These are phyloP conservation scores for Colletotrichum theobromicola DNA, from an alignment of 2,329 filamentous ascomycete genomes.

Conservation along the genomic window DNA sequence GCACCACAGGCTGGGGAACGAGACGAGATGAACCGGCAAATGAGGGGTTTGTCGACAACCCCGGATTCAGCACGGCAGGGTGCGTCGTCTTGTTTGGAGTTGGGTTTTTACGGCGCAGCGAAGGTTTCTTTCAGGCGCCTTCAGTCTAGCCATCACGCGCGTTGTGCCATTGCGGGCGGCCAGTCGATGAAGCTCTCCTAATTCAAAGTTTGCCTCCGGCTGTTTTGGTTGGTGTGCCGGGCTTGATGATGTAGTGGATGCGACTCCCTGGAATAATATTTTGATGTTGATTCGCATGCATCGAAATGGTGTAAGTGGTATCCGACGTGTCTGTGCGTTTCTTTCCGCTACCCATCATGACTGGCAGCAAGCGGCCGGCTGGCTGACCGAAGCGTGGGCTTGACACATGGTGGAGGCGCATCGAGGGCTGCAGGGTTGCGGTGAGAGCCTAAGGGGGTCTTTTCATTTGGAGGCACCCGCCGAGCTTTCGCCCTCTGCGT, in stretches of 20 bases:
- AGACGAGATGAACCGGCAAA: conserved; percentile 14
- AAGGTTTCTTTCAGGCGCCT: not conserved
- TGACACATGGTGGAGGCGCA: conserved; percentile 11
- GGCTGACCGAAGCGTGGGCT: conserved; percentile 2
- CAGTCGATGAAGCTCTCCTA: not conserved
- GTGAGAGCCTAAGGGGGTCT: not conserved
- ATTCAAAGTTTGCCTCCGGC: not conserved
- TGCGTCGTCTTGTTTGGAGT: not conserved
- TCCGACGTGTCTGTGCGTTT: conserved; percentile 9
- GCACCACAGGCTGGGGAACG: not conserved
- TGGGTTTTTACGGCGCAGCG: not conserved
- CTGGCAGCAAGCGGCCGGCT: not conserved
- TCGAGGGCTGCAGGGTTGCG: conserved; percentile 10
- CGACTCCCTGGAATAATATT: not conserved
- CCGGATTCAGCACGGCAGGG: not conserved
- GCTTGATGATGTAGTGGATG: not conserved
- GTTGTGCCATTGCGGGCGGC: not conserved
- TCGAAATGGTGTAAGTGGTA: not conserved
- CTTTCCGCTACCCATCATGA: not conserved
- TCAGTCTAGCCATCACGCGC: not conserved
- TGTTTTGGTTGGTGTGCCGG: not conserved
- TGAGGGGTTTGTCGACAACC: not conserved
- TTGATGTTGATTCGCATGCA: conserved; percentile 1
- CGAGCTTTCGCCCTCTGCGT: not conserved
- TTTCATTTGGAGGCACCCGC: not conserved